phyloP scores from a whole-genome alignment of 495 filamentous ascomycete genomes.

The Letharia lupina region DNA sequence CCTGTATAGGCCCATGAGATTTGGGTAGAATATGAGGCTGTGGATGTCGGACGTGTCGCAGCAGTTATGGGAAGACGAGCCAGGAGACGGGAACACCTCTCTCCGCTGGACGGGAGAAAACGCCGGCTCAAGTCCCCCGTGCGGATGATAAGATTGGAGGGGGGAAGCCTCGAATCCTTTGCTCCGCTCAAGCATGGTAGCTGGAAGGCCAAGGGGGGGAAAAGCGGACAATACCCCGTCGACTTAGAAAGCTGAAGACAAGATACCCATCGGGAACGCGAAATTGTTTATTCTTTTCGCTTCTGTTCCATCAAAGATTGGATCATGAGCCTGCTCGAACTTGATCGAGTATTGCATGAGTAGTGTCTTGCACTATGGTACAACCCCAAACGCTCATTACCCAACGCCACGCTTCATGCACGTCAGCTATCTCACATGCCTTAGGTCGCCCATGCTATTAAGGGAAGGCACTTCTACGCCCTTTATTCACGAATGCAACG shows the following conservation, averaged over 20 bases:
- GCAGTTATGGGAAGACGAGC: too few species aligned
- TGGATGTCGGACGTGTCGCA: too few species aligned
- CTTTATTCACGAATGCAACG: constrained; percentile 2
- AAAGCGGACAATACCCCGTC: neutral
- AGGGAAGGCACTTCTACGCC: neutral
- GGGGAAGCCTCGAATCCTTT: neutral
- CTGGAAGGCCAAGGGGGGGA: neutral
- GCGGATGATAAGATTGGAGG: neutral
- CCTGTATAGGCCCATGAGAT: neutral
- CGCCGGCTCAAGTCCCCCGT: neutral
- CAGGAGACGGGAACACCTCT: neutral
- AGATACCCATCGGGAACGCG: neutral
- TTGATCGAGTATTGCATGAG: neutral
- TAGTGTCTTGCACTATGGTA: neutral
- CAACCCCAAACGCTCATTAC: neutral
- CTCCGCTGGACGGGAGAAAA: neutral
- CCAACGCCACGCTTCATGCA: neutral
- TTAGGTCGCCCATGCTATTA: neutral
- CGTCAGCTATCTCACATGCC: neutral
- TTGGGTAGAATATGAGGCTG: too few species aligned
- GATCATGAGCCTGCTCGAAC: neutral
- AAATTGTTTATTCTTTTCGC: neutral
- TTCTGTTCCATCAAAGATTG: neutral
- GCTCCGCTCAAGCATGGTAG: neutral
- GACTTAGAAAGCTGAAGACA: neutral